phyloP scores from a whole-genome alignment of 768 basidiomycete genomes.

The Sistotremastrum niveocremeum region DNA sequence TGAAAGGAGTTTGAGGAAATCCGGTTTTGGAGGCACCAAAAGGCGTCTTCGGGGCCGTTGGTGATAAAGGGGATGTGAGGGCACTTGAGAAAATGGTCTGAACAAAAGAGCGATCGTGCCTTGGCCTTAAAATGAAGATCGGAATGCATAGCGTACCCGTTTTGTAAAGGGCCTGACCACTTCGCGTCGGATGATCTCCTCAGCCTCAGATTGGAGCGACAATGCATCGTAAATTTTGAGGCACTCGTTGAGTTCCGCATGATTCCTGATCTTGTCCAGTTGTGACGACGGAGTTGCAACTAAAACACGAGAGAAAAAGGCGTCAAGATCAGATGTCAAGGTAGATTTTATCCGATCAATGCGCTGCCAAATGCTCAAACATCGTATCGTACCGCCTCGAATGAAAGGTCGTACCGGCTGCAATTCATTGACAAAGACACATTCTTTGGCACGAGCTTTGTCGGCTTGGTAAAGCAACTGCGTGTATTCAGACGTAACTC shows the following conservation, averaged over 20 bases:
- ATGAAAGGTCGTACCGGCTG: conserved; percentile 53
- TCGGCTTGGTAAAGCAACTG: conserved; percentile 82
- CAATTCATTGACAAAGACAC: conserved; percentile 68
- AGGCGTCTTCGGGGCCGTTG: no score
- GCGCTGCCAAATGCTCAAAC: conserved; percentile 32
- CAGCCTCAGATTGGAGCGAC: conserved; percentile 75
- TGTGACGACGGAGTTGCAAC: conserved; percentile 39
- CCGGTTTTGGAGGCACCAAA: no score
- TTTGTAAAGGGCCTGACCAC: conserved; percentile 65
- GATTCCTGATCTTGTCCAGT: conserved; percentile 46
- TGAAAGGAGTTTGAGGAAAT: conserved; percentile 49
- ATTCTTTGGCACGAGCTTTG: conserved; percentile 67
- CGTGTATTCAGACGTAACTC: conserved; percentile 83
- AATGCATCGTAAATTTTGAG: conserved; percentile 68
- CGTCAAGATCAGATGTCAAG: conserved; percentile 75
- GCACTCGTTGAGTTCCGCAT: conserved; percentile 64
- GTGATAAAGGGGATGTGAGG: conserved; percentile 28
- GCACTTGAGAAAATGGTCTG: conserved; percentile 69
- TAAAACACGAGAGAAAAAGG: conserved; percentile 58
- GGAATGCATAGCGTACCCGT: conserved; percentile 38
- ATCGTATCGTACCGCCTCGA: conserved; percentile 14
- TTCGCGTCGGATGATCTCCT: conserved; percentile 65
- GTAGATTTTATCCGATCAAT: conserved; percentile 76
- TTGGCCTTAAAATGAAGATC: background rate
- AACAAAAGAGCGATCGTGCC: background rate